These are phyloP conservation scores for Botryotinia globosa DNA, from an alignment of 2,329 filamentous ascomycete species.

Conservation along the genomic window DNA sequence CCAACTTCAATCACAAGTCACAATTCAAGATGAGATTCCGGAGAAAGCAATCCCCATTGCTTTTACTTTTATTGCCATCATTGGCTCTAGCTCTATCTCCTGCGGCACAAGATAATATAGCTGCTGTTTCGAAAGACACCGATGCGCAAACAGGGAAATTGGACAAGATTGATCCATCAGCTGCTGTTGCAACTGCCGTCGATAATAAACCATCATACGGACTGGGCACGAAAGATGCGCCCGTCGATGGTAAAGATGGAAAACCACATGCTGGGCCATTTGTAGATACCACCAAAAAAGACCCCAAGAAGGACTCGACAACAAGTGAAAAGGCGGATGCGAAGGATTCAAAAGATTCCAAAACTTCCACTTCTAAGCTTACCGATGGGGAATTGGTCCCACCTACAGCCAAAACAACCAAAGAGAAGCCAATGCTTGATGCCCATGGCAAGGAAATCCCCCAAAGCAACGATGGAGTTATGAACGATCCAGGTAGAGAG, in stretches of 20 bases:
- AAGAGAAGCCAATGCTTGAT: conserved; percentile 43
- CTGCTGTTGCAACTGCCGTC: conserved; percentile 30
- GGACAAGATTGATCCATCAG: conserved; percentile 20
- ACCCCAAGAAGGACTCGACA: conserved; percentile 46
- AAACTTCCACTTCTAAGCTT: conserved; percentile 39
- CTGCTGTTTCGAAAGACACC: conserved; percentile 29
- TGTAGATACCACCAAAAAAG: conserved; percentile 55
- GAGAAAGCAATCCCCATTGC: conserved; percentile 51
- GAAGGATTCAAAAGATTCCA: conserved; percentile 30
- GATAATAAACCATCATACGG: conserved; percentile 36
- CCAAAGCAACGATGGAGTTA: conserved; percentile 73
- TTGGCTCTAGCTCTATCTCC: conserved; percentile 46
- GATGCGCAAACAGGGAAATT: conserved; percentile 27
- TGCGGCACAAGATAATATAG: conserved; percentile 31
- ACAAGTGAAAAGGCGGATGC: background rate
- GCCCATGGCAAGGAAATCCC: conserved; percentile 61
- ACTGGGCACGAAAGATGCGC: conserved; percentile 70
- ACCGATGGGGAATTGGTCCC: conserved; percentile 38
- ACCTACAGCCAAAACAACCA: conserved; percentile 45
- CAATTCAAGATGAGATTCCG: conserved; percentile 55
- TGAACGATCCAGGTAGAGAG: conserved; percentile 80
- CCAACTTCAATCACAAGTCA: conserved; percentile 9
- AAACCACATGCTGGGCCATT: conserved; percentile 87
- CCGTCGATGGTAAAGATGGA: conserved; percentile 89
- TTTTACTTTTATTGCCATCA: conserved; percentile 59